A percentile compares a stretch with the other conserved stretches of the same genome.
phyloP scores from a whole-genome alignment of 1,284 basidiomycete genomes.

The Taiwanofungus camphoratus region DNA sequence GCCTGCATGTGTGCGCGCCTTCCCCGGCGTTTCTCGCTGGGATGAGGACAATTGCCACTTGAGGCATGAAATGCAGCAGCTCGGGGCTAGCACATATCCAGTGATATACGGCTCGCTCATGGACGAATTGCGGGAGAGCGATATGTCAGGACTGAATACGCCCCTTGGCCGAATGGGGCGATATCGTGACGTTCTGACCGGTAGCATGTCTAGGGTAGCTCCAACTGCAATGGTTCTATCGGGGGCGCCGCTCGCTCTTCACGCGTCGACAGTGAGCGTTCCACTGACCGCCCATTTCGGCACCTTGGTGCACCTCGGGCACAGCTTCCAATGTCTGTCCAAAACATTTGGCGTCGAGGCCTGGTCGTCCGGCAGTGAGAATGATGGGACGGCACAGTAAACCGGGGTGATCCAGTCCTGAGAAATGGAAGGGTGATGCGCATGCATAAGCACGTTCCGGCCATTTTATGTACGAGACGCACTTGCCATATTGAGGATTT shows the following conservation, averaged over 20 bases:
- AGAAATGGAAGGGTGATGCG: conserved; percentile 21
- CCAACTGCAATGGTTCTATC: neutral
- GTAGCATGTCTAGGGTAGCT: neutral
- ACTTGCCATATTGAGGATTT: conserved; percentile 14
- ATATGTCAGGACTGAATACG: no score
- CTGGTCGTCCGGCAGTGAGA: conserved; percentile 1
- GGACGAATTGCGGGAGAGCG: no score
- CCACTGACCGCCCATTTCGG: neutral
- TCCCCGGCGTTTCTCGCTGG: no score
- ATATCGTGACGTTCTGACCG: no score
- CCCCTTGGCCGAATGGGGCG: no score
- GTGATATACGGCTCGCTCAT: no score
- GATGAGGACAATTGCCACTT: no score
- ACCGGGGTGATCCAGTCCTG: conserved; percentile 18
- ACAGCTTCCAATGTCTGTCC: neutral
- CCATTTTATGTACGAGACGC: conserved; percentile 7
- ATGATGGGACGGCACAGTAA: conserved; percentile 11
- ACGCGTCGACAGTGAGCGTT: neutral
- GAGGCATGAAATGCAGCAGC: no score
- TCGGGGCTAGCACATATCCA: no score
- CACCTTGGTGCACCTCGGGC: neutral
- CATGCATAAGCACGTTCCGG: conserved; percentile 20
- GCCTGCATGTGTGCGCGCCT: no score
- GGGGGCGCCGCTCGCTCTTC: neutral
- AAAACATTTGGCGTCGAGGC: neutral